Base-by-base conservation (phyloP, 1,284 basidiomycete species). In the Malassezia equina region DNA sequence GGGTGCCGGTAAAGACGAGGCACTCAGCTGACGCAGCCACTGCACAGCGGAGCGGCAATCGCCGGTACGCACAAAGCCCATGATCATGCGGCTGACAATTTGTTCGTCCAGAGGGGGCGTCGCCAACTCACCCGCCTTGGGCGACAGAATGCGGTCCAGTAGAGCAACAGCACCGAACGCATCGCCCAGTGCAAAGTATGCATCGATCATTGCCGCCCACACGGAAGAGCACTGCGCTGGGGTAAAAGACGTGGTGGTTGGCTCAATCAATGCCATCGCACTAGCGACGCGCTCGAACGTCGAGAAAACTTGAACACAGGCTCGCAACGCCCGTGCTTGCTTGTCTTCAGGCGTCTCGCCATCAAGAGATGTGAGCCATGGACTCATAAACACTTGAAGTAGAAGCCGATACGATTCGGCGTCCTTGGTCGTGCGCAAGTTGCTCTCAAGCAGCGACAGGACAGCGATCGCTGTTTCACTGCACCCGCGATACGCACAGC, bases 201-300 rank as follows among this genome's bases (percentile, higher is more conserved):
- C 81, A 41, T 81, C 78, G 51, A 93, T 81, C 82, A 90, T 86
- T 59, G 80, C 77, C 59, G 84, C 83, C 82, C 83, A 90, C 1
- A 86, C 78, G 31, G 77, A 64, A 27, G 82, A 75, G 46, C 50
- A 44, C 13, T 27, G 27, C 43, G 47, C 19, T 15, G 47, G 4
- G 0, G 65, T 73, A 65, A 33, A 55, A 39, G 17, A 63, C 43
- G 19, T 60, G 53, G 15, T 55, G 47, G 56, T 55, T 2, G 62
- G 40, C 15, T 74, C 75, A 36, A 62, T 51, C 5, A 82, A 60
- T 3, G 71, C 73, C 3, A 78, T 78, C 0, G 75, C 70, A 15
- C 27, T n/a, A 1, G 74, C 62, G 25, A 78, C 77, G 25, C 75
- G 76, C 32, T 75, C 75, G 62, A 76, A 90, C 53, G 83, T 80